Percentiles rank a stretch among this genome's conserved stretches.
Conservation (phyloP, 2,329 filamentous ascomycete genomes). For the Nemania sp. region DNA sequence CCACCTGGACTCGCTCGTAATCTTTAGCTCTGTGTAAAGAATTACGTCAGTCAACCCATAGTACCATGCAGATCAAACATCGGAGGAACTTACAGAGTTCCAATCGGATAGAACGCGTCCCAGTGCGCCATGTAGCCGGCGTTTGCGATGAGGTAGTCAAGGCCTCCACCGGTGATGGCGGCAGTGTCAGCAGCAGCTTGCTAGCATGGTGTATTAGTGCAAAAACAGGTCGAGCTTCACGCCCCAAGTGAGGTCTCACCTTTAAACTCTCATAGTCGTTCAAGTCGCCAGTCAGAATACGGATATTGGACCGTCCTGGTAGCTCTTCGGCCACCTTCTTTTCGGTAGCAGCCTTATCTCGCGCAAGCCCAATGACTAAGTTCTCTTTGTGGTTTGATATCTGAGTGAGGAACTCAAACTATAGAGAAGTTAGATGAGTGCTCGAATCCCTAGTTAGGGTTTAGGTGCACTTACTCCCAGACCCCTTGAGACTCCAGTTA, state of each 20-base stretch:
- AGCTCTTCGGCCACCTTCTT: conserved; percentile 18
- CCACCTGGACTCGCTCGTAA: conserved; percentile 6
- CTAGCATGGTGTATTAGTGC: too few species aligned
- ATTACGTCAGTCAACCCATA: background rate
- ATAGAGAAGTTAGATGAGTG: background rate
- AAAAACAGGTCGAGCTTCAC: too few species aligned
- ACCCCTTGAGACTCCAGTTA: too few species aligned
- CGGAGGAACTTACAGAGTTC: background rate
- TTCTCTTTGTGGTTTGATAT: conserved; percentile 13
- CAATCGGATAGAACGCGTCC: background rate
- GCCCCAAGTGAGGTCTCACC: background rate
- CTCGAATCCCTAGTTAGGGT: too few species aligned
- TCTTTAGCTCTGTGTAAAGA: background rate
- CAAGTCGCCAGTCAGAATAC: background rate
- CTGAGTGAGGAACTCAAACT: conserved; percentile 19
- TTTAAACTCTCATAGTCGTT: background rate
- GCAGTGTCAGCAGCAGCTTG: conserved; percentile 1
- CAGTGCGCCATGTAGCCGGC: background rate
- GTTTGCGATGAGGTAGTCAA: conserved; percentile 21
- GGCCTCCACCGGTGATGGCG: background rate
- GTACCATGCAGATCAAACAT: background rate
- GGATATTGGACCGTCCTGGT: background rate
- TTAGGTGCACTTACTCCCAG: too few species aligned
- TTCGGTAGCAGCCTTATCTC: background rate
- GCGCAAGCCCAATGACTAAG: conserved; percentile 20